Base-by-base conservation (phyloP, 768 basidiomycete species). In the Nidula microcarpa region DNA sequence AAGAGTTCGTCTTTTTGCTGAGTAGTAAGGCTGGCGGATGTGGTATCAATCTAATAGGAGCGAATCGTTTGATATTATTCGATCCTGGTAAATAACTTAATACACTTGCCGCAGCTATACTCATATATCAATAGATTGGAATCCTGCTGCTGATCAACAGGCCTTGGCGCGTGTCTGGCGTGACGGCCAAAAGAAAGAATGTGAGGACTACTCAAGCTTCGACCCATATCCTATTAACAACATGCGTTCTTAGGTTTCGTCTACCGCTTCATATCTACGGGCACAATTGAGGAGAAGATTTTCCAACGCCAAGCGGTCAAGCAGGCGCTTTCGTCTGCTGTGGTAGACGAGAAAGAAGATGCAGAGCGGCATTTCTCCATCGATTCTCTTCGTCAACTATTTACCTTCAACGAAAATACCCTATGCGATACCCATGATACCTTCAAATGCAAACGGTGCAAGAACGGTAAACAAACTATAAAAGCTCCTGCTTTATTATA, bases 111-210 rank as follows among this genome's bases (percentile, higher is more conserved):
- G 4, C 34, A 30, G 11, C 34, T 23, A n/a, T 39, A 17, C 33
- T 18, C 33, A 9, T 45, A 47, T 18, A 53, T 36, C 34, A 17
- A n/a, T 54, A 94, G 95, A 98, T 64, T 98, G 95, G 95, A 98
- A 98, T 62, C 95, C 95, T 23, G 96, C 96, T 8, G 93, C 95
- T 30, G 96, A 99, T 69, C 97, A 98, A 66, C 96, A 99, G 67
- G 96, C 96, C 6, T 78, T 99, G 5, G 96, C 96, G 43, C 93
- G 96, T 66, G 96, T 99, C 7, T 99, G 96, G 96, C 90, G 96
- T 73, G 96, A 99, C 64, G 96, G 96, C 0, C 96, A 98, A 69
- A 99, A 97, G 84, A 98, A 98, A 82, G 95, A 97, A 72, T 99
- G 96, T 94, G 63, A 50, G 89, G 18, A 33, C 23, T 2, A 10